A percentile compares a stretch with the other conserved stretches of the same genome.
Conservation (phyloP, 1,139 yeast genomes). For the Diutina pseudorugosa region DNA sequence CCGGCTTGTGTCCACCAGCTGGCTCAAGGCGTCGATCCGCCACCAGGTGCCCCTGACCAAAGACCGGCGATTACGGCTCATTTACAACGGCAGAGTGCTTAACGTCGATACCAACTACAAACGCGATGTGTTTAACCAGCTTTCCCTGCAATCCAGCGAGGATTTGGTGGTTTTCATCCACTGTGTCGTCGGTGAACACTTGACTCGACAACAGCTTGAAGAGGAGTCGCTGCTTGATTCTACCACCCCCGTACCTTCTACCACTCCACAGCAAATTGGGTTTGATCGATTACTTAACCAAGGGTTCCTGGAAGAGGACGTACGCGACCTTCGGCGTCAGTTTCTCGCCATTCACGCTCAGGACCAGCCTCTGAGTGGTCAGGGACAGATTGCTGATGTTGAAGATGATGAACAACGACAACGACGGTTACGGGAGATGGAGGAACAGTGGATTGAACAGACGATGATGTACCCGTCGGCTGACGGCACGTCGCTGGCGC, state of each 20-base stretch:
- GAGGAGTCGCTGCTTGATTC: conserved; percentile 54
- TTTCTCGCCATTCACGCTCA: conserved; percentile 56
- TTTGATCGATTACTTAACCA: conserved; percentile 74
- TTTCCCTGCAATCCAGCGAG: conserved; percentile 7
- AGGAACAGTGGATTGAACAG: conserved; percentile 85
- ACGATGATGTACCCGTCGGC: conserved; percentile 31
- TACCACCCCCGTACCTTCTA: conserved; percentile 8
- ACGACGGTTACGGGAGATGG: conserved; percentile 45
- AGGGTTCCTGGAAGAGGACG: conserved; percentile 73
- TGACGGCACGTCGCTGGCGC: conserved; percentile 2
- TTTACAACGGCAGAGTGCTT: conserved; percentile 63
- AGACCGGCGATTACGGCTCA: conserved; percentile 48
- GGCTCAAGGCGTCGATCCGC: conserved; percentile 21
- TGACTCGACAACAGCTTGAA: conserved; percentile 45
- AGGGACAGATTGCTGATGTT: conserved; percentile 22
- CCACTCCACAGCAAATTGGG: conserved; percentile 67
- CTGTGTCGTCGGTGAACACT: conserved; percentile 67
- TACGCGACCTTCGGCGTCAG: conserved; percentile 59
- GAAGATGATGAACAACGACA: conserved; percentile 30
- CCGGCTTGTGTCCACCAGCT: conserved; percentile 18
- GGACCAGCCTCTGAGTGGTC: conserved; percentile 3
- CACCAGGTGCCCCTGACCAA: conserved; percentile 10
- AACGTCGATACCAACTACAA: conserved; percentile 46
- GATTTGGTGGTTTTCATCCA: conserved; percentile 43
- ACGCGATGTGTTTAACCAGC: conserved; percentile 5